Conservation (phyloP, 2,329 filamentous ascomycete species). For the Aspergillus tamarii region DNA sequence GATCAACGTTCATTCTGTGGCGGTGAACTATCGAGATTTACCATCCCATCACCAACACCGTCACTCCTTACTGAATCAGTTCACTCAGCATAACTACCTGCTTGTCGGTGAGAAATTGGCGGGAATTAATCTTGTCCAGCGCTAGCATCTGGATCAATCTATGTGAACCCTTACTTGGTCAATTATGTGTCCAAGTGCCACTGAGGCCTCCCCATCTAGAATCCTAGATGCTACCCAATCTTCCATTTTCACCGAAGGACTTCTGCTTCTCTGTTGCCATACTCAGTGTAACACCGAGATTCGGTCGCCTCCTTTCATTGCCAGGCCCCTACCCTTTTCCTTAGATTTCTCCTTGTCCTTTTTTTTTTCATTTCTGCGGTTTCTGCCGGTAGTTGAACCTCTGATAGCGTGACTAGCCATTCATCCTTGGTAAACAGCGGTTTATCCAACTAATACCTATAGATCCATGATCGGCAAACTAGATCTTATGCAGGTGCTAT, state of each 20-base stretch:
- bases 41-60: neutral
- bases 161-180: neutral
- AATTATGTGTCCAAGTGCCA: neutral
- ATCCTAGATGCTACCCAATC: neutral
- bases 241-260: neutral
- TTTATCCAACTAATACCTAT: neutral
- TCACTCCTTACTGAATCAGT: neutral
- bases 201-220: neutral
- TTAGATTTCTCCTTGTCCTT: no score
- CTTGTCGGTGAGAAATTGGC: neutral
- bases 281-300: neutral
- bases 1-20: conserved; percentile 18
- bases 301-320: neutral
- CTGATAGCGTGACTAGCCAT: neutral
- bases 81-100: neutral
- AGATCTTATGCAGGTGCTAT: neutral
- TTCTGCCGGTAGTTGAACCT: neutral
- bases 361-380: no score
- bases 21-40: conserved; percentile 16
- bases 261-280: neutral
- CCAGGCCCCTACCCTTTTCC: no score
- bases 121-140: neutral
- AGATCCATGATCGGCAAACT: conserved; percentile 4
- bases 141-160: neutral
- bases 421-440: no score